Conservation (phyloP, 768 basidiomycete genomes). For the Auricularia cornea region DNA sequence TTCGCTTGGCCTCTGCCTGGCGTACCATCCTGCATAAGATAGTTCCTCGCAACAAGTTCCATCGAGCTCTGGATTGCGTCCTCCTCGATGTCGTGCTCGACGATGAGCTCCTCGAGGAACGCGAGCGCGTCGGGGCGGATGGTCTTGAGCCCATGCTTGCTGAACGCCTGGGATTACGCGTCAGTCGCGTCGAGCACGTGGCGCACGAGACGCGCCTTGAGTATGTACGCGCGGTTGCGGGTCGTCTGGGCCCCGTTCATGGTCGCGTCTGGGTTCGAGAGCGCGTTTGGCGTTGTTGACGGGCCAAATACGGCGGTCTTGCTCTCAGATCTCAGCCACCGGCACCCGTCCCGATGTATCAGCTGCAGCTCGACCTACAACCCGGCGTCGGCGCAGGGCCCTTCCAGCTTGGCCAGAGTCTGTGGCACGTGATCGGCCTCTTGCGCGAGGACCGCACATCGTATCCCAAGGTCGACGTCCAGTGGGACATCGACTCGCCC, state of each 20-base stretch:
- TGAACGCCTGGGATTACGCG: conserved; percentile 51
- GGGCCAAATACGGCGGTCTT: neutral
- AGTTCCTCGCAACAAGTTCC: conserved; percentile 76
- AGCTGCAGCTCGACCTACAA: conserved; percentile 64
- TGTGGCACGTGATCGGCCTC: conserved; percentile 69
- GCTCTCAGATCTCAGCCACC: neutral
- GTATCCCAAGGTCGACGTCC: conserved; percentile 77
- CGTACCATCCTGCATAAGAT: conserved; percentile 82
- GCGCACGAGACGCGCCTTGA: neutral
- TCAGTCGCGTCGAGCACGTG: neutral
- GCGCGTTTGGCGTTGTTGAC: neutral
- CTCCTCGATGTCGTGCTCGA: conserved; percentile 62
- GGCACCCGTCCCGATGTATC: conserved; percentile 47
- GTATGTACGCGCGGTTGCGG: neutral
- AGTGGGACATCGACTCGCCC: conserved; percentile 68
- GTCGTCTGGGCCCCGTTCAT: neutral
- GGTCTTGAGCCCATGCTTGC: conserved; percentile 75
- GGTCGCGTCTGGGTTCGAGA: neutral
- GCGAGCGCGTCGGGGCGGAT: conserved; percentile 70
- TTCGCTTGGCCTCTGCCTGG: neutral
- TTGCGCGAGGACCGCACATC: conserved; percentile 55
- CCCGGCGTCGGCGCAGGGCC: conserved; percentile 70
- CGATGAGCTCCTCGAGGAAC: conserved; percentile 62
- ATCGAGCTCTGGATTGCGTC: conserved; percentile 64
- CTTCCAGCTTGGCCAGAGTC: conserved; percentile 70